A percentile compares a stretch with the other conserved stretches of the same genome.
Evolutionary conservation across 1,284 basidiomycete genomes (phyloP).

Genomic region (Cryptococcus hybrid): DNA sequence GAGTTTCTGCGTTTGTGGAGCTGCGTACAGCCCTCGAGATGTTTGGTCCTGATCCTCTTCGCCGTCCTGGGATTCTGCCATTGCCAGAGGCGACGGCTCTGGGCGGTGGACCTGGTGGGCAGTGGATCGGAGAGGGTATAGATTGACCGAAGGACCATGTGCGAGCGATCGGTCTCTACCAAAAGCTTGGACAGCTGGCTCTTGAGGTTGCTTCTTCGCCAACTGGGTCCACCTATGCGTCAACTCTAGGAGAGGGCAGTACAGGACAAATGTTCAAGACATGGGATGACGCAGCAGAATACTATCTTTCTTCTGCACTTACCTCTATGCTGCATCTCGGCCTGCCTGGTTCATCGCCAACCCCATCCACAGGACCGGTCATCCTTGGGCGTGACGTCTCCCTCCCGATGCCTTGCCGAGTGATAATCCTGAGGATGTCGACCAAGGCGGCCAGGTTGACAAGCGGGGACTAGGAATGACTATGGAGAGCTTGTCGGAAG

Average conservation of each 20-base stretch:
- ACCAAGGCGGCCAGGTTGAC: constrained; percentile 37
- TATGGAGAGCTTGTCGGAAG: constrained; percentile 49
- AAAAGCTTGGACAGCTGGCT: constrained; percentile 37
- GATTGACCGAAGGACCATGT: constrained; percentile 32
- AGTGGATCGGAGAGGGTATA: constrained; percentile 10
- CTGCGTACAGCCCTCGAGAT: constrained; percentile 33
- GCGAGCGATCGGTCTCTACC: constrained; percentile 42
- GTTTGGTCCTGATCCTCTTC: constrained; percentile 32
- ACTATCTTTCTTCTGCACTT: constrained; percentile 35
- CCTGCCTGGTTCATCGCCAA: constrained; percentile 4
- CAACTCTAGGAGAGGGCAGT: constrained; percentile 1
- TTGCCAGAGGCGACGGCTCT: background rate
- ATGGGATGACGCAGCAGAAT: constrained; percentile 39
- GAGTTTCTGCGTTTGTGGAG: constrained; percentile 30
- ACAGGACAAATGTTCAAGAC: background rate
- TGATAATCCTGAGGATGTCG: constrained; percentile 15
- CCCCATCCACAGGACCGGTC: constrained; percentile 13
- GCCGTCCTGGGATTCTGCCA: background rate
- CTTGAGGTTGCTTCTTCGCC: constrained; percentile 18
- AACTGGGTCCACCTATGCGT: constrained; percentile 9
- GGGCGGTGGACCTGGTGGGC: background rate
- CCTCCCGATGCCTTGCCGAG: constrained; percentile 12
- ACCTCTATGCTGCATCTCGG: constrained; percentile 42
- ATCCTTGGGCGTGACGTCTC: constrained; percentile 40
- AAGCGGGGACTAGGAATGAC: constrained; percentile 46